phyloP scores from a whole-genome alignment of 768 basidiomycete species.

The Boletus rubroflammeus region DNA sequence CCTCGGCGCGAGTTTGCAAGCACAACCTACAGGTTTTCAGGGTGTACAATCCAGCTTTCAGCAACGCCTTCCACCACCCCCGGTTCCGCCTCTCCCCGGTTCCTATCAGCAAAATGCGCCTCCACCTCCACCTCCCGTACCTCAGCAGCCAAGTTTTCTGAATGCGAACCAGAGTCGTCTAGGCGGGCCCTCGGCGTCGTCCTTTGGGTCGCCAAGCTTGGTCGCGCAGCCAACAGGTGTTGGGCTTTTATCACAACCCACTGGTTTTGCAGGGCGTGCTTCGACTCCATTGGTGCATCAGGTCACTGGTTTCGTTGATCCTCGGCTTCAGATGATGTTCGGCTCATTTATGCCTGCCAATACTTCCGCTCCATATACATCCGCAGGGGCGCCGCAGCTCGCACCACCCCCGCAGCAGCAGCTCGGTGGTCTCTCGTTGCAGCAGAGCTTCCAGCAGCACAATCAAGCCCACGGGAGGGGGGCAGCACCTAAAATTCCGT shows the following conservation, averaged over 20 bases:
- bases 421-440: constrained; percentile 52
- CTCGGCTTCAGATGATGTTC: constrained; percentile 85
- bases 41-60: constrained; percentile 24
- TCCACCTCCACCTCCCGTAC: constrained; percentile 34
- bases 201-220: constrained; percentile 13
- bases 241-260: constrained; percentile 27
- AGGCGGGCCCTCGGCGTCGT: constrained; percentile 27
- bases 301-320: constrained; percentile 78
- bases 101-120: constrained; percentile 54
- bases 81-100: constrained; percentile 60
- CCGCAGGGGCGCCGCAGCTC: constrained; percentile 64
- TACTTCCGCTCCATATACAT: constrained; percentile 52
- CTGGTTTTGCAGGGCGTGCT: constrained; percentile 49
- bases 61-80: constrained; percentile 45
- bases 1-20: constrained; percentile 35
- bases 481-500: constrained; percentile 67
- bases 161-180: constrained; percentile 51
- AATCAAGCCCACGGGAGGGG: constrained; percentile 72
- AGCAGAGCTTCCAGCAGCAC: constrained; percentile 85
- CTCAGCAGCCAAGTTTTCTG: constrained; percentile 48
- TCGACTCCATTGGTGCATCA: constrained; percentile 60
- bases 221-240: constrained; percentile 22
- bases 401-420: constrained; percentile 52
- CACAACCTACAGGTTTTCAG: constrained; percentile 51
- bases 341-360: constrained; percentile 86